phyloP scores from a whole-genome alignment of 2,329 filamentous ascomycete genomes.

The Trichoderma sp. region DNA sequence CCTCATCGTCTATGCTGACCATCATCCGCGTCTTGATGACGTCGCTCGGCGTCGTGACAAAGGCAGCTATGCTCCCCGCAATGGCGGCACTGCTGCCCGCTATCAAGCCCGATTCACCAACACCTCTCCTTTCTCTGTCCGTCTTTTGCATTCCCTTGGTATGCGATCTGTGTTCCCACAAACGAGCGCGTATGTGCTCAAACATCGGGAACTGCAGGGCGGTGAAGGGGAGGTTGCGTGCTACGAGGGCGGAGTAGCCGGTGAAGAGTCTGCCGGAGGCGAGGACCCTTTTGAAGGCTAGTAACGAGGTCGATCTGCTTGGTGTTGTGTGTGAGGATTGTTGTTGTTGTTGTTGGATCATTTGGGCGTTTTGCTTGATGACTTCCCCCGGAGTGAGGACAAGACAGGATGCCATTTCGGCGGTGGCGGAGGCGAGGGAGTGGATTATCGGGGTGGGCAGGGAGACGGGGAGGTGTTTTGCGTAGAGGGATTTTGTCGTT shows the following conservation, averaged over 20 bases:
- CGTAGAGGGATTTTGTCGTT: conserved; percentile 66
- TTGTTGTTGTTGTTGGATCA: conserved; percentile 53
- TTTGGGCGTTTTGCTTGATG: conserved; percentile 91
- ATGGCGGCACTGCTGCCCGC: conserved; percentile 73
- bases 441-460: conserved; percentile 72
- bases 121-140: conserved; percentile 30
- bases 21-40: conserved; percentile 90
- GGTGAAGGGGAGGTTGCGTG: conserved; percentile 83
- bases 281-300: conserved; percentile 53
- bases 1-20: conserved; percentile 59
- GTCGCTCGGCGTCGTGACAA: conserved; percentile 85
- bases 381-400: conserved; percentile 89
- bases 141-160: conserved; percentile 32
- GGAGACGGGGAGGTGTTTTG: conserved; percentile 51
- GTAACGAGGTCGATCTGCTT: conserved; percentile 48
- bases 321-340: background rate
- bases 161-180: conserved; percentile 47
- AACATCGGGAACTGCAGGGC: conserved; percentile 88
- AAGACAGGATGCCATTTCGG: conserved; percentile 81
- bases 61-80: conserved; percentile 74
- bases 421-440: conserved; percentile 70
- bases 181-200: conserved; percentile 64
- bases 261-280: conserved; percentile 57
- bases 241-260: conserved; percentile 80
- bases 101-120: conserved; percentile 69